A percentile compares a stretch with the other conserved stretches of the same genome.
Evolutionary conservation across 208 protist genomes (phyloP).

Genomic region (Trypanosoma cruzi): DNA sequence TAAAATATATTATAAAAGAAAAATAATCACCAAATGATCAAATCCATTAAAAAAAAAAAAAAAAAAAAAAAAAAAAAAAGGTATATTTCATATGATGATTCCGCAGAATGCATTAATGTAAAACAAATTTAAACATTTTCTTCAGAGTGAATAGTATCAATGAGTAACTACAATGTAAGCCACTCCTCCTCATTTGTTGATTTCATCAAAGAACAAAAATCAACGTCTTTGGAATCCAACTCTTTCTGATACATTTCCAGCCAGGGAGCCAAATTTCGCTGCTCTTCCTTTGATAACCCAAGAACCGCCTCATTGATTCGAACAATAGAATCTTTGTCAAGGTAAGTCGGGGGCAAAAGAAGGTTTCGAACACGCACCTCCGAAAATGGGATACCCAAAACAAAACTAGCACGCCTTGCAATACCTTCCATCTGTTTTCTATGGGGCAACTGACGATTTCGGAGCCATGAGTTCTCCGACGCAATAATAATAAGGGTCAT

Average conservation of each 20-base stretch:
- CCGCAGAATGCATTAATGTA: not conserved
- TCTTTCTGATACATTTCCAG: slow-evolving; percentile 69
- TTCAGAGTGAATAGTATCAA: slow-evolving; percentile 3
- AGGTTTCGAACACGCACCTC: slow-evolving; percentile 73
- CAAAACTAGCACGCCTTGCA: slow-evolving; percentile 71
- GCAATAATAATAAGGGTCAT: slow-evolving; percentile 83
- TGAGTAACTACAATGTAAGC: slow-evolving; percentile 62
- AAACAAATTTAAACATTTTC: slow-evolving; percentile 11
- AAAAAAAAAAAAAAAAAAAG: too few relatives aligned
- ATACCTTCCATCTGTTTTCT: slow-evolving; percentile 86
- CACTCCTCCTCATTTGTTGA: slow-evolving; percentile 77
- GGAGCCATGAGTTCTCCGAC: slow-evolving; percentile 81
- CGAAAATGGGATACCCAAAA: slow-evolving; percentile 74
- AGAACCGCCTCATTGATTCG: slow-evolving; percentile 61
- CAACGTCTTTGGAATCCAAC: slow-evolving; percentile 70
- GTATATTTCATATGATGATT: not conserved
- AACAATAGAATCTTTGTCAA: slow-evolving; percentile 69
- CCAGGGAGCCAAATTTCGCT: slow-evolving; percentile 55
- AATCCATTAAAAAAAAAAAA: too few relatives aligned
- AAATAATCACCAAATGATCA: too few relatives aligned
- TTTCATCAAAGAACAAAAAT: slow-evolving; percentile 71
- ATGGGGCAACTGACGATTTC: slow-evolving; percentile 82
- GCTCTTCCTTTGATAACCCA: slow-evolving; percentile 29
- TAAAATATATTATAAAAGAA: too few relatives aligned
- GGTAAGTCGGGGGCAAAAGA: slow-evolving; percentile 72